Evolutionary conservation across 805 yeast genomes (phyloP), one percentile per base, ranked within the genome.

Genomic region (Zygoascus ofunaensis): DNA sequence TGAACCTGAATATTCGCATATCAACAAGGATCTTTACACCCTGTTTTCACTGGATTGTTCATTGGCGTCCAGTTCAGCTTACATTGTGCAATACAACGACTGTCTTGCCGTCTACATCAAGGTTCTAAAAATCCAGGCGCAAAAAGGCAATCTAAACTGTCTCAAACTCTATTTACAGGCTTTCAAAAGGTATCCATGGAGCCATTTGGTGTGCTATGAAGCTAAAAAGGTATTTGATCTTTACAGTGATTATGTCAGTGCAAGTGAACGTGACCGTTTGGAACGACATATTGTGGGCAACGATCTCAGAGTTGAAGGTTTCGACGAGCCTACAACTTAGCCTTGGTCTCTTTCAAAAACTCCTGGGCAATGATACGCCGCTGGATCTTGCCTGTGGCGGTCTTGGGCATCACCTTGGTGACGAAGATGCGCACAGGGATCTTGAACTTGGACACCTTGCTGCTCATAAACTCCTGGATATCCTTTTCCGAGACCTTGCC

Each of bases 381-480:
- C 63, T 82, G 87, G 45, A 82, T 76, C 67, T 81, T 81, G 21
- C 87, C 89, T 1, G 89, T 81, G 4, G 89, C 82, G 2, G 86
- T 79, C 68, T 81, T 81, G 50, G 87, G 87, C 61, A 81, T 68
- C 21, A 68, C 65, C 14, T 78, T 73, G 5, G 80, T 77, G 55
- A 81, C 73, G 58, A 67, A 77, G 37, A 78, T 66, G 60, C 68
- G 71, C 15, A 59, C 64, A 1, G 89, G 87, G 10, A 81, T 66
- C 62, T 81, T 81, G 65, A 77, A 80, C 39, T 66, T 58, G 23
- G 84, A 67, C 2, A 80, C 63, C 52, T 69, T 71, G 10, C 58
- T 63, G 8, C 58, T 57, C 59, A 81, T 56, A 54, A 65, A 78
- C 5, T 62, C 53, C 44, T 65, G 64, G 37, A 80, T 60, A 32